Base-by-base conservation (phyloP, 495 filamentous ascomycete genomes). In the Penicillium cinerascens region DNA sequence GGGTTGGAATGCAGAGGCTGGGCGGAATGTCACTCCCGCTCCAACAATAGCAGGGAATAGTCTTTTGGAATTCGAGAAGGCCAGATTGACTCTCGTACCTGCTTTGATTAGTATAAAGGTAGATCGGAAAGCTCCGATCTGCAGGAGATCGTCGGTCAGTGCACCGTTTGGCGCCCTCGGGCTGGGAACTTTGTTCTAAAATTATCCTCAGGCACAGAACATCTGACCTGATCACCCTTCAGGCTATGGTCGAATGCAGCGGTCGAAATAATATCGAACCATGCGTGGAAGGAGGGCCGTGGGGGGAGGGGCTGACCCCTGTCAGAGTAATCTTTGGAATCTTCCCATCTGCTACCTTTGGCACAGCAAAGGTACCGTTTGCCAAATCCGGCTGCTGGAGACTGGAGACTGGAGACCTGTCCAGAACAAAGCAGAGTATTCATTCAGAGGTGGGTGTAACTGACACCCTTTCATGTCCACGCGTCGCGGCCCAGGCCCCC, bases 1-100 rank as follows among this genome's bases (percentile, higher is more conserved):
- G 54, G 35, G 35, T 20, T 45, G 56, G 61, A 58, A 65, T 68
- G 60, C 44, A 49, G 55, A 48, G 63, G 63, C 55, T 67, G 57
- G 59, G 54, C 51, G 62, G 72, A 70, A 75, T 73, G 70, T 56
- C 33, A 58, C 52, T 61, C 67, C 70, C 49, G 53, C 57, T 51
- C 45, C 43, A 66, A 60, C 58, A 63, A 73, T 75, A n/a, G 72
- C 55, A 62, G 48, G 21, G 47, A 68, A 54, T 18, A 56, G 36
- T 47, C 54, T 53, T 38, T 46, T 49, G 59, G 52, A 27, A 61
- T 68, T 63, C 52, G 58, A 61, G 54, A 59, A 56, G 44, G 49
- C 47, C 44, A 42, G 48, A 41, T 51, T 18, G 45, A 18, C 40
- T 17, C 20, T 25, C 46, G 16, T 18, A 52, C 27, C 27, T 27